Base-by-base conservation (phyloP, 2,329 filamentous ascomycete genomes). In the Phoma sp. region DNA sequence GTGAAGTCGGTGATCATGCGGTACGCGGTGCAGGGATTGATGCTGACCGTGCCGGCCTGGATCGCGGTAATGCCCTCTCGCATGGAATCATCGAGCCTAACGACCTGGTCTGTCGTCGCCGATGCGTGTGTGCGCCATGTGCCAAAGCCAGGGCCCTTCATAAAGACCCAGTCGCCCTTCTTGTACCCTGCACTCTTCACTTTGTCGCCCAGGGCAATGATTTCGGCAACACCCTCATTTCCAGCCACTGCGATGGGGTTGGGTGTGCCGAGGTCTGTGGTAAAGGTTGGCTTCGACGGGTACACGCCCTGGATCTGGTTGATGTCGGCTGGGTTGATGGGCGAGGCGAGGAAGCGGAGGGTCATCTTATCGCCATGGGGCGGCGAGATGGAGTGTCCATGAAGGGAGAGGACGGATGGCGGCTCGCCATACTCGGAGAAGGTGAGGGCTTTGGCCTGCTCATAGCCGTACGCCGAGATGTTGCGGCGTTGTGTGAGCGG, bases 301-400 rank as follows among this genome's bases (percentile, higher is more conserved):
- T 99, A 99, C 4, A 93, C 92, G 62, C 95, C 95, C 80, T 99
- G 95, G 69, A 99, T 91, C 68, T 93, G 93, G 81, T 99, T 99
- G 76, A 99, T 91, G 78, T 99, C 95, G 69, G 95, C 93, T 20
- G 95, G 95, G 79, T 99, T 99, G 76, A 99, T 91, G 52, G 95
- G 92, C 1, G 92, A 87, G 26, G 93, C 91, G 67, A 99, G 90
- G 67, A 95, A 88, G 74, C 92, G 91, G 56, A 99, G 81, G 48
- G 93, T 92, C 64, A 96, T 79, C 59, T 84, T 79, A 49, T 84
- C 79, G 40, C 90, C 88, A 59, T 92, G 84, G 3, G 85, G 83
- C 3, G 91, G 90, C 4, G 88, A 88, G 71, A 93, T 91, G 63
- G 89, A 91, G 78, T 93, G 87, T 0, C 79, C 83, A 76, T 93